These are phyloP conservation scores for Globisporangium iwayamae DNA, from an alignment of 352 stramenopile species.

Conservation along the genomic window DNA sequence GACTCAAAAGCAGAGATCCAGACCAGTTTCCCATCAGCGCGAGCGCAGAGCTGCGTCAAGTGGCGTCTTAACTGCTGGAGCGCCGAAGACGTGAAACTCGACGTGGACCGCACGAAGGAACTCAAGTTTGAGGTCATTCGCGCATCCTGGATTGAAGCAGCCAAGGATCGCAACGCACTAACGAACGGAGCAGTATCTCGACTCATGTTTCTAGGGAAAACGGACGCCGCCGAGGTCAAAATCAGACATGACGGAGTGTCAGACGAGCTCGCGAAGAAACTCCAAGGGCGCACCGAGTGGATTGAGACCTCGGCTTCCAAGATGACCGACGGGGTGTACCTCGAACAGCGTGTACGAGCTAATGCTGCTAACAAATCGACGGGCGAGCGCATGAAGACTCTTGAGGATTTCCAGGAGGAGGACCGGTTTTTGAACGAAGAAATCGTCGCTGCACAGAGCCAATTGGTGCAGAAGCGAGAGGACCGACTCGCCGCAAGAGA, in stretches of 20 bases:
- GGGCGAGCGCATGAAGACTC: slow-evolving; percentile 15
- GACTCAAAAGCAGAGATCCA: not conserved
- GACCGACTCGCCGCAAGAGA: slow-evolving; percentile 29
- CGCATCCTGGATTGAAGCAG: slow-evolving; percentile 44
- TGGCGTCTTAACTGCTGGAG: slow-evolving; percentile 66
- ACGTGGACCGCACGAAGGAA: slow-evolving; percentile 53
- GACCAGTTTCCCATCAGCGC: slow-evolving; percentile 6
- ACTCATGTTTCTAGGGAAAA: slow-evolving; percentile 42
- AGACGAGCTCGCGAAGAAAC: slow-evolving; percentile 42
- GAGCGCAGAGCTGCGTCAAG: slow-evolving; percentile 5
- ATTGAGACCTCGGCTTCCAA: slow-evolving; percentile 20
- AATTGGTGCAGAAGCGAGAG: slow-evolving; percentile 27
- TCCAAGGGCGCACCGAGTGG: slow-evolving; percentile 43
- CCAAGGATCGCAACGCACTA: slow-evolving; percentile 35
- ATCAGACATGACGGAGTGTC: slow-evolving; percentile 40
- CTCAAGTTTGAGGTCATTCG: slow-evolving; percentile 48
- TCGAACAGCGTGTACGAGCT: not conserved
- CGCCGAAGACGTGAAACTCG: slow-evolving; percentile 55
- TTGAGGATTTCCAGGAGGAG: slow-evolving; percentile 26
- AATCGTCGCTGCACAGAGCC: slow-evolving; percentile 23
- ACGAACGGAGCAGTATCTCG: slow-evolving; percentile 52
- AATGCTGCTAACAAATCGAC: not conserved
- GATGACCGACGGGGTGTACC: slow-evolving; percentile 9
- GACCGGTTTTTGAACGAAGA: slow-evolving; percentile 28
- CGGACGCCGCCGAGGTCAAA: slow-evolving; percentile 30